Percentiles rank a stretch among this genome's conserved stretches.
Conservation (phyloP, 805 yeast species). For the Yamadazyma kitorensis region DNA sequence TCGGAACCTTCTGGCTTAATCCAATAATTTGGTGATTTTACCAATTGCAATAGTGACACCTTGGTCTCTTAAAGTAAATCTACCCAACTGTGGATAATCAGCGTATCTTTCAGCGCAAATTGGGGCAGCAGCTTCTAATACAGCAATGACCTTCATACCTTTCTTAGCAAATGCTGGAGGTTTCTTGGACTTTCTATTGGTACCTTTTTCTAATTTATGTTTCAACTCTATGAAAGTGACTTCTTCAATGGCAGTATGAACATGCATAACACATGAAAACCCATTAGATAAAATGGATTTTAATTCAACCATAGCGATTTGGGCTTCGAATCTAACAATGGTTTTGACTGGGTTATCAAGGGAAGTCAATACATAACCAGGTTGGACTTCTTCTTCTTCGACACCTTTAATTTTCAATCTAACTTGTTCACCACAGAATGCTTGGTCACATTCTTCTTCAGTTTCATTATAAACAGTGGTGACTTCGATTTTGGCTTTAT, state of each 20-base stretch:
- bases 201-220: conserved; percentile 94
- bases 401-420: conserved; percentile 90
- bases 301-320: conserved; percentile 94
- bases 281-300: conserved; percentile 94
- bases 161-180: conserved; percentile 98
- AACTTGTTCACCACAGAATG: conserved; percentile 96
- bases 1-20: no score
- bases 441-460: conserved; percentile 87
- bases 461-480: conserved; percentile 89
- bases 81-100: conserved; percentile 94
- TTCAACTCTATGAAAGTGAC: conserved; percentile 76
- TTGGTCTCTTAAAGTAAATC: conserved; percentile 98
- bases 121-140: conserved; percentile 79
- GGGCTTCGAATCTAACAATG: conserved; percentile 89
- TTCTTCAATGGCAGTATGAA: conserved; percentile 98
- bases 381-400: conserved; percentile 93
- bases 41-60: conserved; percentile 99
- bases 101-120: conserved; percentile 91
- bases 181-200: conserved; percentile 93
- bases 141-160: conserved; percentile 97
- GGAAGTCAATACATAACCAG: conserved; percentile 90
- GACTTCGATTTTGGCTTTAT: conserved; percentile 79
- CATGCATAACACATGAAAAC: conserved; percentile 97
- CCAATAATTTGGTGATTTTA: conserved; percentile 77
- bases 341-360: conserved; percentile 85